Evolutionary conservation across 192 early-diverging fungal species (phyloP).

Genomic region (Coemansia sp.): DNA sequence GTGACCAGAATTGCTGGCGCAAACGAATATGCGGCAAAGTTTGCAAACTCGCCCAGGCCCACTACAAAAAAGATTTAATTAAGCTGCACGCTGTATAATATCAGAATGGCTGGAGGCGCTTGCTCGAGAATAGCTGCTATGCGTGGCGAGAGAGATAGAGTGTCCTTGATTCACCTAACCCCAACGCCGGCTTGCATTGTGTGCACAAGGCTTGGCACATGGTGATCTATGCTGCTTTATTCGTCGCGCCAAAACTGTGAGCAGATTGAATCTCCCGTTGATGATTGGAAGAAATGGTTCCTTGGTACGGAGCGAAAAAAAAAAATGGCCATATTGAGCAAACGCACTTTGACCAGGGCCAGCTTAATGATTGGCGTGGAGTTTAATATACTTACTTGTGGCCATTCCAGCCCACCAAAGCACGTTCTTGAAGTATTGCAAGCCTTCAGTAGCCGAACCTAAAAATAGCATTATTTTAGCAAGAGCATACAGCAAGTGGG

Average conservation of each 20-base stretch:
- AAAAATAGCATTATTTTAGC: conserved; percentile 1
- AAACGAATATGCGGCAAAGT: conserved; percentile 95
- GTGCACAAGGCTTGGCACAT: conserved; percentile 6
- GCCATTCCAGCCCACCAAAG: conserved; percentile 91
- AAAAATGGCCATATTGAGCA: not conserved
- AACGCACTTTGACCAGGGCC: not conserved
- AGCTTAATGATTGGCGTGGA: not conserved
- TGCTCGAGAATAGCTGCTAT: not conserved
- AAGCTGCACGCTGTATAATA: not conserved
- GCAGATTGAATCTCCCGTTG: too few relatives aligned
- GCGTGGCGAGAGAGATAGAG: conserved; percentile 1
- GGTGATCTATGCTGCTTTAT: too few relatives aligned
- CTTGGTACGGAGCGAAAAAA: too few relatives aligned
- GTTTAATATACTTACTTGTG: conserved; percentile 39
- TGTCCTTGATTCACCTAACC: not conserved
- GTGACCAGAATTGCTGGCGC: conserved; percentile 95
- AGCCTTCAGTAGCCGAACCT: conserved; percentile 66
- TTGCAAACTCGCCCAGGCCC: conserved; percentile 89
- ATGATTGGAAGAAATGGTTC: too few relatives aligned
- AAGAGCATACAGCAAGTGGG: not conserved
- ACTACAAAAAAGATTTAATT: conserved; percentile 53
- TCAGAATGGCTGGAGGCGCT: conserved; percentile 3
- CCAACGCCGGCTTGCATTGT: not conserved
- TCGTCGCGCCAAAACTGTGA: too few relatives aligned
- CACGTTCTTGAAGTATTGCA: conserved; percentile 79